A percentile compares a stretch with the other conserved stretches of the same genome.
phyloP scores from a whole-genome alignment of 495 filamentous ascomycete species.

The Clohesyomyces aquaticus region DNA sequence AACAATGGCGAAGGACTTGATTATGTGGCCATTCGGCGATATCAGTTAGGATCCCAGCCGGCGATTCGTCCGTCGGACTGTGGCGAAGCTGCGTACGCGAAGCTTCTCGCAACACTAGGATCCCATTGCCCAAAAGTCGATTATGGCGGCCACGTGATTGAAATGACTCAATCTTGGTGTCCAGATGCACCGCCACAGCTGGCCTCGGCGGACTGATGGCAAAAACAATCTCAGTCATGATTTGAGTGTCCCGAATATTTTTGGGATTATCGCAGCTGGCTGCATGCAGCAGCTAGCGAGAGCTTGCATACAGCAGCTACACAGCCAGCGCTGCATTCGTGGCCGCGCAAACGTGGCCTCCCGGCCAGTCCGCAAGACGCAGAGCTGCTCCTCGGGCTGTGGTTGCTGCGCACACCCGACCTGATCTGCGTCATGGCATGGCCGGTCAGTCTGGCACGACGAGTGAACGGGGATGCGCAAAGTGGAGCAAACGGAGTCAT shows the following conservation, averaged over 20 bases:
- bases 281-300: conserved; percentile 32
- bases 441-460: background rate
- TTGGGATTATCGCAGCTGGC: conserved; percentile 22
- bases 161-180: conserved; percentile 13
- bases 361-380: conserved; percentile 31
- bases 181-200: conserved; percentile 29
- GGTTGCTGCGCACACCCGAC: conserved; percentile 24
- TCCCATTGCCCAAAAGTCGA: background rate
- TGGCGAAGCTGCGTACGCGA: conserved; percentile 23
- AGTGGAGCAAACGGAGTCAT: conserved; percentile 22
- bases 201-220: background rate
- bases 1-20: background rate
- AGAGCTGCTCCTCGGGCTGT: conserved; percentile 27
- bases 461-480: conserved; percentile 14
- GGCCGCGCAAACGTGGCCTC: conserved; percentile 36
- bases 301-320: conserved; percentile 24
- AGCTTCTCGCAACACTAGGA: background rate
- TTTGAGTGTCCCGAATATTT: conserved; percentile 14
- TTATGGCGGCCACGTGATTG: conserved; percentile 13
- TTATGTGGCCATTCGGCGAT: conserved; percentile 7
- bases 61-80: conserved; percentile 22
- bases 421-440: conserved; percentile 19
- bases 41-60: background rate
- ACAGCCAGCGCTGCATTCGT: conserved; percentile 31
- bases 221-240: conserved; percentile 3